Percentiles rank a stretch among this genome's conserved stretches.
phyloP scores from a whole-genome alignment of 2,329 filamentous ascomycete genomes.

The Clonostachys chloroleuca region DNA sequence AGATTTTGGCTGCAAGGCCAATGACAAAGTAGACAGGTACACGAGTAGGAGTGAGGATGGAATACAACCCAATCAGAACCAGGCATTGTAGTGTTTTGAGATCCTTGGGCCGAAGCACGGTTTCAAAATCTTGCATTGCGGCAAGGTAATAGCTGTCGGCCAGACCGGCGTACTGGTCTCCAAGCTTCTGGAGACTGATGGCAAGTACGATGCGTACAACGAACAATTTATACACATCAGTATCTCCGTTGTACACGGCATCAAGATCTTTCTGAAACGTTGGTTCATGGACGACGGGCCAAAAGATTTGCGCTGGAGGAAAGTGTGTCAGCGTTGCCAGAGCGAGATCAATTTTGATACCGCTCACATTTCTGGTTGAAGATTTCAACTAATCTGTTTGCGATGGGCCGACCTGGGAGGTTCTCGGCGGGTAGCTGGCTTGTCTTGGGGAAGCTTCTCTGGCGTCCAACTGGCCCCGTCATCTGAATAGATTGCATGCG shows the following conservation, averaged over 20 bases:
- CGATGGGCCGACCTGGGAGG: conserved; percentile 69
- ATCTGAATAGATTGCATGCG: conserved; percentile 57
- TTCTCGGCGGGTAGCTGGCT: conserved; percentile 76
- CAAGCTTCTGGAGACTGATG: conserved; percentile 90
- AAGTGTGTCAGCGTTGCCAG: conserved; percentile 6
- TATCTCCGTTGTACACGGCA: conserved; percentile 72
- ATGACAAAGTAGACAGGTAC: conserved; percentile 93
- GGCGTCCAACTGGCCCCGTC: conserved; percentile 51
- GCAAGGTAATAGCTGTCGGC: conserved; percentile 94
- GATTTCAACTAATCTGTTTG: conserved; percentile 75
- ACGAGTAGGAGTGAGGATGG: conserved; percentile 83
- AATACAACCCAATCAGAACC: conserved; percentile 84
- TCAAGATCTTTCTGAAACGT: conserved; percentile 73
- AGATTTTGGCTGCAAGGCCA: conserved; percentile 80
- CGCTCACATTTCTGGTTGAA: conserved; percentile 76
- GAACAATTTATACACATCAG: conserved; percentile 82
- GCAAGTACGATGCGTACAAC: conserved; percentile 87
- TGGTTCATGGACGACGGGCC: conserved; percentile 81
- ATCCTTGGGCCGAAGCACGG: conserved; percentile 82
- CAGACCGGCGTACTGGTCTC: conserved; percentile 83
- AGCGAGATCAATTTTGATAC: neutral
- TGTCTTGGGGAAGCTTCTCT: conserved; percentile 86
- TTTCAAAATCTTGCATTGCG: conserved; percentile 79
- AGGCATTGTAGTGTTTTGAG: conserved; percentile 88
- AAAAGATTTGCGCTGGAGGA: conserved; percentile 73